Conservation (phyloP, 2,329 filamentous ascomycete species). For the Scedosporium boydii region DNA sequence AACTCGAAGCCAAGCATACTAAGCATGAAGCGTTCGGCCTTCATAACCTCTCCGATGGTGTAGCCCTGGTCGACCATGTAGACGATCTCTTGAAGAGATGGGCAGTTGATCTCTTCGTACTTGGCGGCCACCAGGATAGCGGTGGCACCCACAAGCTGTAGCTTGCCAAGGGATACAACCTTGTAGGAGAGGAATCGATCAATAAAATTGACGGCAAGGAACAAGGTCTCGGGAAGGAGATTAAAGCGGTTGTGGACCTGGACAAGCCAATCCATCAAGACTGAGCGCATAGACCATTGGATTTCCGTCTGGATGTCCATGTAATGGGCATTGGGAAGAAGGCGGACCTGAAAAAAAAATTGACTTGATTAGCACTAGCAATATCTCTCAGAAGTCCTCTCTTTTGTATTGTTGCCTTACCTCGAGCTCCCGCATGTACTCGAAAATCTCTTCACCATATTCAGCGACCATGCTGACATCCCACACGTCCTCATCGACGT, state of each 20-base stretch:
- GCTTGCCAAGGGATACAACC: slow-evolving; percentile 86
- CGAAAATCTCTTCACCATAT: slow-evolving; percentile 92
- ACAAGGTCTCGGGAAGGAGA: slow-evolving; percentile 87
- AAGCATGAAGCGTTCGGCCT: slow-evolving; percentile 97
- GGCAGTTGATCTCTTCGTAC: slow-evolving; percentile 98
- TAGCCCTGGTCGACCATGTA: slow-evolving; percentile 98
- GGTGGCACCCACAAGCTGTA: slow-evolving; percentile 92
- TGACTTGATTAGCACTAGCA: neutral
- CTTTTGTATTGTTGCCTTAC: slow-evolving; percentile 33
- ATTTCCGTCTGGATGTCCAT: slow-evolving; percentile 98
- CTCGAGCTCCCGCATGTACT: slow-evolving; percentile 85
- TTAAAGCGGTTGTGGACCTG: slow-evolving; percentile 91
- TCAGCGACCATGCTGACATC: slow-evolving; percentile 97
- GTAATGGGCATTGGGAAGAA: slow-evolving; percentile 85
- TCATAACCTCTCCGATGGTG: slow-evolving; percentile 81
- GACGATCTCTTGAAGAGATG: slow-evolving; percentile 87
- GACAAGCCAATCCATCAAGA: slow-evolving; percentile 96
- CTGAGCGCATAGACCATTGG: slow-evolving; percentile 96
- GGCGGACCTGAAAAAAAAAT: slow-evolving; percentile 44
- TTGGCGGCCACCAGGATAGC: slow-evolving; percentile 94
- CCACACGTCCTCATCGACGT: slow-evolving; percentile 80
- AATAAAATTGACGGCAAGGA: slow-evolving; percentile 92
- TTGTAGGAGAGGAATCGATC: slow-evolving; percentile 94
- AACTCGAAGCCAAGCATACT: slow-evolving; percentile 93
- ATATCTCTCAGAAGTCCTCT: neutral